Evolutionary conservation across 257 asterid species (phyloP), one percentile per base, ranked within the genome.

Genomic region (Solanum chilense): DNA sequence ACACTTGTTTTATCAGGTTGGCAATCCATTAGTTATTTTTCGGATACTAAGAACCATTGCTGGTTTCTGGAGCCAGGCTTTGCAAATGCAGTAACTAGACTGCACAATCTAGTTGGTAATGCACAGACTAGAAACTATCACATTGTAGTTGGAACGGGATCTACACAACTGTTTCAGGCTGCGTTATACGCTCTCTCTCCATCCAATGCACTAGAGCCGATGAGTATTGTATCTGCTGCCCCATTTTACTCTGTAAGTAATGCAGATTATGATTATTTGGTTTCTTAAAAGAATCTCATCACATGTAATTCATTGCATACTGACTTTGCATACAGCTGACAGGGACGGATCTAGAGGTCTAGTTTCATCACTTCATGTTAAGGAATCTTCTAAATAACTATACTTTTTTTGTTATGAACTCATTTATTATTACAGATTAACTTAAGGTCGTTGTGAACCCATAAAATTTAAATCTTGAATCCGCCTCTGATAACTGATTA

Each of bases 91-190:
- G 92, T 94, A 15, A 85, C 85, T 18, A 93, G 96, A 91, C 84
- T 97, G 88, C 99, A 97, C 90, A 90, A 93, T 68, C 83, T 93
- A 84, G 99, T 97, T 0, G 96, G 99, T 9, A 97, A 97, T 78
- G 99, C 98, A 4, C 89, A 86, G 27, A 95, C 97, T 4, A 97
- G 93, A 5, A 92, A 90, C 88, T 94, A 91, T 9, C 90, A 97
- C 52, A 92, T 97, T 20, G 99, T 97, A 60, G 99, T 95, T 8
- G 99, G 99, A 37, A 95, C 98, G 1, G 99, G 99, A 7, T 97
- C 99, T 20, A 90, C 99, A 0, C 99, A 97, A 93, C 98, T 97
- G 52, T 92, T 89, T 87, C 98, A 94, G 89, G 99, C 99, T 9
- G 96, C 90, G 16, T 90, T 97, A 9, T 97, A 95, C 49, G 99